Base-by-base conservation (phyloP, 192 early-diverging fungal genomes). In the Umbelopsis sp. region DNA sequence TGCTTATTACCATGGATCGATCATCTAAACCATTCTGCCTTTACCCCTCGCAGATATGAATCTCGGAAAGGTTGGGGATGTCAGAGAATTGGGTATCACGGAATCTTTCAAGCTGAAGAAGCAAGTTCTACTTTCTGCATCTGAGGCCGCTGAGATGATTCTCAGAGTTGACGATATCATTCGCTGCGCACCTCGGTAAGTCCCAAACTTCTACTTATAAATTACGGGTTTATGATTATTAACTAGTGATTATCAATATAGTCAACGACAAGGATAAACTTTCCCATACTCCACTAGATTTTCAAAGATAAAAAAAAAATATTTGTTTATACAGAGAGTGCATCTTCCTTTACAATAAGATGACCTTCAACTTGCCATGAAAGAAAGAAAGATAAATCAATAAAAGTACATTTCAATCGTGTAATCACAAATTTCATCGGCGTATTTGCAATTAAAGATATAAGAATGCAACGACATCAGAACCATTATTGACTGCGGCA, bases 131-230 rank as follows among this genome's bases (percentile, higher is more conserved):
- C 82, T 97, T 69, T 93, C 91, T 77, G 96, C 97, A 14, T 88
- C 94, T 9, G 97, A 99, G 82, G 97, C 96, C 1, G 93, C 95
- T 12, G 96, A 98, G 80, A 94, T 96, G 92, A 97, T 99, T 79
- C 84, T 99, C 67, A 90, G 97, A 65, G 96, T 99, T 12, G 96
- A 99, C 78, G 93, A 99, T 80, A 99, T 99, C 72, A 94, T 99
- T 81, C 93, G 96, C 71, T 94, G 94, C 73, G 92, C 92, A 52
- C 92, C 93, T 70, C 71, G 76, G 41, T 47, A 75, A 70, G 32
- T 38, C 5, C 8, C 5, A 6, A 41, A 17, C 16, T 7, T 49
- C 47, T 17, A 16, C 16, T 21, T 50, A 34, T 41, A 4, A 36
- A 24, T 14, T 16, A 41, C 17, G 31, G 16, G 17, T 22, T 20